These are phyloP conservation scores for Stropharia rugosoannulata DNA, from an alignment of 768 basidiomycete species.

Conservation along the genomic window DNA sequence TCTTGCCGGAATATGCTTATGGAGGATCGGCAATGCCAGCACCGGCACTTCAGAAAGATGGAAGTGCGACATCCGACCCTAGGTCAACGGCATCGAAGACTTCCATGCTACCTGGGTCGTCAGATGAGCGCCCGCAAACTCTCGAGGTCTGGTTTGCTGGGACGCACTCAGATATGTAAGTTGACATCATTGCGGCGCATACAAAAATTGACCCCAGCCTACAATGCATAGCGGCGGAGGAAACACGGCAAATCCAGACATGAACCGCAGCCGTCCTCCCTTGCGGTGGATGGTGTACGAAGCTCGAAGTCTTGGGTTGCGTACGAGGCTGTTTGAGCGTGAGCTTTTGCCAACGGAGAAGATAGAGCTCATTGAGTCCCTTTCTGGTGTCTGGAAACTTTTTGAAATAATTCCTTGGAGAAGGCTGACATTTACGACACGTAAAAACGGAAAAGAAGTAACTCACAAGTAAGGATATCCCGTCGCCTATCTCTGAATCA, in stretches of 20 bases:
- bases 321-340: background rate
- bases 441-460: background rate
- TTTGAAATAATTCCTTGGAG: constrained; percentile 11
- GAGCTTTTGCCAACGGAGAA: background rate
- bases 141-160: constrained; percentile 31
- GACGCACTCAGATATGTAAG: constrained; percentile 25
- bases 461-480: constrained; percentile 10
- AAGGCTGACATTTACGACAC: constrained; percentile 1
- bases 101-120: no score
- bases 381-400: constrained; percentile 14
- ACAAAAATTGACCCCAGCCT: no score
- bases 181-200: no score
- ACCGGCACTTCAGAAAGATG: no score
- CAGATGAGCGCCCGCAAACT: constrained; percentile 9
- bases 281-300: constrained; percentile 21
- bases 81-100: no score
- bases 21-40: no score
- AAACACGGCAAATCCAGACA: constrained; percentile 12
- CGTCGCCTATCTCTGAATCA: no score
- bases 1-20: no score
- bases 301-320: constrained; percentile 13
- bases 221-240: constrained; percentile 19
- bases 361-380: constrained; percentile 14
- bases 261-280: constrained; percentile 18
- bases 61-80: no score